phyloP scores from a whole-genome alignment of 2,329 filamentous ascomycete species.

The Ceratocystis huliohia region DNA sequence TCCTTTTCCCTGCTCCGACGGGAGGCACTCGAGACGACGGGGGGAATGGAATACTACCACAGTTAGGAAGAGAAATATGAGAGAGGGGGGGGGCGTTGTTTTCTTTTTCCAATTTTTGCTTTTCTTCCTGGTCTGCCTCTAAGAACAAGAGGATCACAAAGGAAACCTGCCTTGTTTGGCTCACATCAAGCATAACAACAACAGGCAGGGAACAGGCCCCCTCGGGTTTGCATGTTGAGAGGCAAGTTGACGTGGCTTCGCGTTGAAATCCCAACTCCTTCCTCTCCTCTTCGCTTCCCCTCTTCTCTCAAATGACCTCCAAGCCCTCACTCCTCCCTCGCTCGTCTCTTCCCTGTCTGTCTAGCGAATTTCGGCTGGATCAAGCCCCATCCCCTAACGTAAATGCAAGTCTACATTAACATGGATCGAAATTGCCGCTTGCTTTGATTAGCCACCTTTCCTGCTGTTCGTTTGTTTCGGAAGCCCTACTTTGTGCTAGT shows the following conservation, averaged over 20 bases:
- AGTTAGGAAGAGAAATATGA: neutral
- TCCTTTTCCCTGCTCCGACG: neutral
- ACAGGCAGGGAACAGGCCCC: neutral
- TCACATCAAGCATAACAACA: too few species aligned
- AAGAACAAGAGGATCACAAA: neutral
- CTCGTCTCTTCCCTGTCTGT: neutral
- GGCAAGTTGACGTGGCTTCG: constrained; percentile 8
- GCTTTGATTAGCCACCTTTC: neutral
- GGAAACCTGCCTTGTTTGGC: too few species aligned
- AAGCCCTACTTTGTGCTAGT: neutral
- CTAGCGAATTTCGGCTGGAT: constrained; percentile 1
- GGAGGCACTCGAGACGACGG: neutral
- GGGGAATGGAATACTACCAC: neutral
- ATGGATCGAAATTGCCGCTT: neutral
- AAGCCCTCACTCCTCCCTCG: neutral
- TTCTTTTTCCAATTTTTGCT: neutral
- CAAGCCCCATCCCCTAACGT: neutral
- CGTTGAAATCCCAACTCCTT: neutral
- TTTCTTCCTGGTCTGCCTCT: neutral
- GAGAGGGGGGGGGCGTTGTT: neutral
- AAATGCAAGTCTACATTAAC: neutral
- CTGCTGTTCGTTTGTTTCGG: neutral
- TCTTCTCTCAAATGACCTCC: neutral
- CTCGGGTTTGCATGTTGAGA: neutral
- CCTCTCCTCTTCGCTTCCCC: neutral